Evolutionary conservation across 2,329 filamentous ascomycete genomes (phyloP), one percentile per base, ranked within the genome.

Genomic region (Dichotomopilus funicola): DNA sequence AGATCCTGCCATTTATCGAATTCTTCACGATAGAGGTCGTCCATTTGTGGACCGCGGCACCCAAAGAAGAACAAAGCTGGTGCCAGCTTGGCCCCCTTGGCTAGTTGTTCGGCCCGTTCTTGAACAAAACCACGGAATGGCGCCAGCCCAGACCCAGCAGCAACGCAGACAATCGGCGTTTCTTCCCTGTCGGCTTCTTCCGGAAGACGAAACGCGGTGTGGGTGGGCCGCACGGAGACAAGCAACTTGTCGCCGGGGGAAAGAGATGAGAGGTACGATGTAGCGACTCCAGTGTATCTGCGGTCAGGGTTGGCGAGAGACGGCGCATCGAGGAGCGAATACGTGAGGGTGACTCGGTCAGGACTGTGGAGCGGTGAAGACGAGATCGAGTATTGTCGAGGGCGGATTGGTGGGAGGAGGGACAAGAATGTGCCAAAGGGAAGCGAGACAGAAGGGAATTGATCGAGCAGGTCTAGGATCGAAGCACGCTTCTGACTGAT

Each of bases 311-410:
- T 74, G 2, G 77, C 74, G 9, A 77, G 71, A 0, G 83, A 78
- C 0, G 79, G 78, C 2, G 73, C 74, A 48, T 85, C 77, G 50
- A 88, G 76, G 1, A 91, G 78, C 3, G 78, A 78, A 71, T 87
- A 90, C 3, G 86, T 90, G 33, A 91, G 76, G 0, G 85, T 84
- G 50, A 80, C 78, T 55, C 75, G 75, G 9, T 71, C 72, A 0
- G 80, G 74, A 59, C 85, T 77, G 59, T 73, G 75, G 0, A 89
- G 74, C 0, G 87, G 86, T 0, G 87, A 89, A 0, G 87, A 90
- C 0, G 87, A 90, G 65, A 91, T 89, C 36, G 84, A 88, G 63
- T 91, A 91, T 68, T 89, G 85, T n/a, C 87, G 80, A 41, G 88
- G 78, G 34, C 87, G 83, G 83, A 94, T 88, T 0, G 88, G 85